Conservation (phyloP, 805 yeast genomes). For the Nadsonia fulvescens region DNA sequence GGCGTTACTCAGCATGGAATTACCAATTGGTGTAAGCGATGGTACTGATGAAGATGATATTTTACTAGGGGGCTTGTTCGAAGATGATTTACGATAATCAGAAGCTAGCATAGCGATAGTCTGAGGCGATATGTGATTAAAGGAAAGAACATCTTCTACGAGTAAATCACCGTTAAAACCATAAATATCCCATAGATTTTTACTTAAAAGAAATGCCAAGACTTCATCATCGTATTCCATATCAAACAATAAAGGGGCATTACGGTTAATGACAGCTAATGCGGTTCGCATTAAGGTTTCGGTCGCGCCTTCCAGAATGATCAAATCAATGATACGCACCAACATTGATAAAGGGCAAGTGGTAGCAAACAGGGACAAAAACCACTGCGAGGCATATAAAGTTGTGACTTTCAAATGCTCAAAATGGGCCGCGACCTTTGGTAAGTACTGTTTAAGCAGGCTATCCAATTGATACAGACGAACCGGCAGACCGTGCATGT, state of each 20-base stretch:
- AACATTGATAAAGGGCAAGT: conserved; percentile 38
- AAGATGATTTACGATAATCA: no score
- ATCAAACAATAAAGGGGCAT: conserved; percentile 23
- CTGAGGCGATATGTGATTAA: no score
- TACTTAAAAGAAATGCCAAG: conserved; percentile 24
- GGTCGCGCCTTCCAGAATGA: conserved; percentile 35
- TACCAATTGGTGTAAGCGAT: neutral
- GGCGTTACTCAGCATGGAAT: neutral
- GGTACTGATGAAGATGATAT: conserved; percentile 2
- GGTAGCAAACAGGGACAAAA: conserved; percentile 39
- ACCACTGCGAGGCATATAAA: conserved; percentile 45
- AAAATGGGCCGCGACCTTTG: conserved; percentile 28
- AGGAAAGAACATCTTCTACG: conserved; percentile 15
- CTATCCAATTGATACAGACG: conserved; percentile 34
- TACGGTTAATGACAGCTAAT: conserved; percentile 31
- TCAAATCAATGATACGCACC: conserved; percentile 32
- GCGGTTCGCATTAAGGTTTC: conserved; percentile 37
- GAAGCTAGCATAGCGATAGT: no score
- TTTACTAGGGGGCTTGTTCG: conserved; percentile 1
- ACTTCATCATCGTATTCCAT: conserved; percentile 24
- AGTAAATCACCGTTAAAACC: conserved; percentile 21
- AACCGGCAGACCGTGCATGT: conserved; percentile 34
- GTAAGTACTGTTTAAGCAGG: conserved; percentile 24
- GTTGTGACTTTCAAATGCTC: conserved; percentile 24
- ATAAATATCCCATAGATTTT: conserved; percentile 26